These are phyloP conservation scores for Astrocystis sublimbata DNA, from an alignment of 495 filamentous ascomycete genomes.

Conservation along the genomic window DNA sequence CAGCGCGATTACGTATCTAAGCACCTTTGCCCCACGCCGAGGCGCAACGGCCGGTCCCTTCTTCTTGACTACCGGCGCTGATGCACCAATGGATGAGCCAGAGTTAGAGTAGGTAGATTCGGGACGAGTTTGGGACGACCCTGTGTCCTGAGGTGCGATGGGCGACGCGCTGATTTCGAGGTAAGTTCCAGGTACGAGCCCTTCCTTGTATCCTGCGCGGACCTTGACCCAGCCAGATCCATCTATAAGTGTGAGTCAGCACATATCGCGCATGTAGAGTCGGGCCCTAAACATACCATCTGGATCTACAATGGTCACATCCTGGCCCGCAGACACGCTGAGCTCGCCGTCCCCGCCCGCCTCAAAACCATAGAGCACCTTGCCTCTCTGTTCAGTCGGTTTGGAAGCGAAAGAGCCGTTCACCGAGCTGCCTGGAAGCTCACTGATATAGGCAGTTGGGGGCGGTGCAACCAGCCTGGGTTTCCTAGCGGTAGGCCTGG, in stretches of 20 bases:
- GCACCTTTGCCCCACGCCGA: conserved; percentile 86
- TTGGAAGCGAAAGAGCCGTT: conserved; percentile 35
- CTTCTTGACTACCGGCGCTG: conserved; percentile 61
- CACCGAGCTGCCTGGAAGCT: conserved; percentile 54
- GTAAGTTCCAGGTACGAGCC: conserved; percentile 85
- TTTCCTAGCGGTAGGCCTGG: conserved; percentile 50
- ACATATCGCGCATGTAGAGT: conserved; percentile 2
- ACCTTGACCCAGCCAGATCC: conserved; percentile 91
- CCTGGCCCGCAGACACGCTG: conserved; percentile 71
- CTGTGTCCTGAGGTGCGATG: conserved; percentile 53
- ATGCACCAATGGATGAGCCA: conserved; percentile 66
- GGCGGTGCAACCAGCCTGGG: conserved; percentile 84
- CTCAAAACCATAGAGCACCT: conserved; percentile 87
- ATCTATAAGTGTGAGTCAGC: conserved; percentile 52
- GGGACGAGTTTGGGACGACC: conserved; percentile 52
- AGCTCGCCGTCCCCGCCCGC: conserved; percentile 78
- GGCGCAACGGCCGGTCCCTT: conserved; percentile 93
- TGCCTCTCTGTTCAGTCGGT: conserved; percentile 64
- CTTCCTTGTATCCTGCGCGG: conserved; percentile 65
- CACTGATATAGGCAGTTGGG: conserved; percentile 72
- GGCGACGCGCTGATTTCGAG: conserved; percentile 50
- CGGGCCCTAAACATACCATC: conserved; percentile 67
- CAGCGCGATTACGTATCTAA: conserved; percentile 90
- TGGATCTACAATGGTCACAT: conserved; percentile 76
- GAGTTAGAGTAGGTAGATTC: conserved; percentile 78